A percentile compares a stretch with the other conserved stretches of the same genome.
These are phyloP conservation scores for Metarhizium rileyi DNA, from an alignment of 2,329 filamentous ascomycete genomes.

Conservation along the genomic window DNA sequence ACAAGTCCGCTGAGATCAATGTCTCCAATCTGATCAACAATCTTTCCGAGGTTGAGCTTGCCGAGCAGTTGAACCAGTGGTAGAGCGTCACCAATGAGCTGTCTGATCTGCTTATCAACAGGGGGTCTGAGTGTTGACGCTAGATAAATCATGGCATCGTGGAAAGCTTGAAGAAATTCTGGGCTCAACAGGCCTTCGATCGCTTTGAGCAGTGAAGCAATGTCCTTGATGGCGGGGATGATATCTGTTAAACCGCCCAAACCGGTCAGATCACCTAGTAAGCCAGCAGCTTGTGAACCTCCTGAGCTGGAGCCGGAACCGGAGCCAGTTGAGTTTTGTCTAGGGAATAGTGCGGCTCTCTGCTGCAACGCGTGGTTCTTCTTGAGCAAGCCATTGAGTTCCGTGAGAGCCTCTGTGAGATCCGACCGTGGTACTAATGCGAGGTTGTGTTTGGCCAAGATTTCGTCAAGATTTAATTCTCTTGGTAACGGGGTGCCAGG, in stretches of 20 bases:
- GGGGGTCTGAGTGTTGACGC: slow-evolving; percentile 28
- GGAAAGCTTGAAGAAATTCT: slow-evolving; percentile 30
- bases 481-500: slow-evolving; percentile 16
- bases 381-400: slow-evolving; percentile 31
- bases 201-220: slow-evolving; percentile 11
- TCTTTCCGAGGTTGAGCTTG: slow-evolving; percentile 24
- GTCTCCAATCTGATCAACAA: slow-evolving; percentile 21
- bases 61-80: slow-evolving; percentile 20
- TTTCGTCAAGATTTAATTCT: slow-evolving; percentile 29
- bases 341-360: slow-evolving; percentile 1
- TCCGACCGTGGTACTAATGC: slow-evolving; percentile 35
- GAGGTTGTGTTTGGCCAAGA: slow-evolving; percentile 33
- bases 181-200: slow-evolving; percentile 19
- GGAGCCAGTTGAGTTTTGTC: slow-evolving; percentile 2
- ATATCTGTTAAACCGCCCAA: slow-evolving; percentile 17
- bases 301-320: not conserved
- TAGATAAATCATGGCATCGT: slow-evolving; percentile 32
- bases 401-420: slow-evolving; percentile 33
- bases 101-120: slow-evolving; percentile 20
- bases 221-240: slow-evolving; percentile 14
- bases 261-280: slow-evolving; percentile 12
- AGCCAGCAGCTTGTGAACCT: not conserved
- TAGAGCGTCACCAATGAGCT: slow-evolving; percentile 16
- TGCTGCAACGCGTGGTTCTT: slow-evolving; percentile 13
- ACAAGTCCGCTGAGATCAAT: slow-evolving; percentile 22